Evolutionary conservation across 2,329 filamentous ascomycete species (phyloP), one percentile per base, ranked within the genome.

Genomic region (Xylariales sp.): DNA sequence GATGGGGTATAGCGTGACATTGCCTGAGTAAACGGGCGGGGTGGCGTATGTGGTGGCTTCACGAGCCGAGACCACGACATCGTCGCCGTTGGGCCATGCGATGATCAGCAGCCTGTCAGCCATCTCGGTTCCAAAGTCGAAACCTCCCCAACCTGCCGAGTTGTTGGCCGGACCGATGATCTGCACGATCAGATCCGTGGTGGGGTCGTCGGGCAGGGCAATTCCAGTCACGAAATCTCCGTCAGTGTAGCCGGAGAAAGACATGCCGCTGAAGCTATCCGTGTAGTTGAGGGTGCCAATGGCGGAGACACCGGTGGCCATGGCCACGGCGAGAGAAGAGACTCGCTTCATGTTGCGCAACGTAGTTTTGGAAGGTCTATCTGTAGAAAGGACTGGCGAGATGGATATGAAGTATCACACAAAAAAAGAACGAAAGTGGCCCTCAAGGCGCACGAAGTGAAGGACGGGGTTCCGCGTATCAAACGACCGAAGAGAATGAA

Each of bases 131-230:
- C 63, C 62, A 20, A 74, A 55, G 15, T 65, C 67, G 17, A 73
- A 59, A 41, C 67, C 72, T 33, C 63, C 67, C 63, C 69, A 78
- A 43, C 72, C 69, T 4, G 34, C 44, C n/a, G 61, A 62, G 39
- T 67, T 61, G 5, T 48, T 55, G n/a, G 60, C 46, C 2, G 65
- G 65, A 1, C 55, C 54, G 2, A 74, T 65, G 30, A 80, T 62
- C 49, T 77, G 70, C 6, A 67, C 70, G 42, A 79, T 74, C 46
- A 78, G 68, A 52, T 79, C 75, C 10, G 63, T 65, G 1, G 55
- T 62, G 12, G 67, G 55, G 10, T 57, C 66, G 42, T 72, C 61
- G 2, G 74, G 73, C 3, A 76, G 52, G 2, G 69, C 71, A 27
- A 78, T 61, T 49, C 71, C 72, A 38, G 76, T 69, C 18, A 52